Conservation (phyloP, 345 rosid species). For the Aquilaria sinensis region DNA sequence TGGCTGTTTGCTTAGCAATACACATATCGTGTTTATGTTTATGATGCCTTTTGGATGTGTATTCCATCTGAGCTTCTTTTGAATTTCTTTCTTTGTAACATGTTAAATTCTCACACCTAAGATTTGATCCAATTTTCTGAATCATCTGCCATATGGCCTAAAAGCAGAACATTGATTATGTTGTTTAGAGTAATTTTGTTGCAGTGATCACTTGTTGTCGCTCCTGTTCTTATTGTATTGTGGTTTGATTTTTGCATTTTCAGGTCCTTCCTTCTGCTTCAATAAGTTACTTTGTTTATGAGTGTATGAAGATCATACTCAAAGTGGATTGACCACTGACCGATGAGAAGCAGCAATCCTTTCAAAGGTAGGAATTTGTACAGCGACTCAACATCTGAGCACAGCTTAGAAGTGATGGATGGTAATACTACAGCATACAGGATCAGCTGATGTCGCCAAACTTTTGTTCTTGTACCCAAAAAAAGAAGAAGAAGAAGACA, state of each 20-base stretch:
- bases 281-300: constrained; percentile 75
- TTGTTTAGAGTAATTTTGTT: neutral
- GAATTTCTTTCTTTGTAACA: neutral
- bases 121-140: neutral
- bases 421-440: constrained; percentile 16
- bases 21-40: too few relatives aligned
- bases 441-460: constrained; percentile 10
- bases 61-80: neutral
- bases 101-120: neutral
- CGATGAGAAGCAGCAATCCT: constrained; percentile 5
- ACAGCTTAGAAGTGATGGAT: constrained; percentile 14
- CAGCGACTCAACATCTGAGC: constrained; percentile 17
- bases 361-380: constrained; percentile 16
- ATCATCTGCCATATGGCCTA: too few relatives aligned
- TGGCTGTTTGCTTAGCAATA: too few relatives aligned
- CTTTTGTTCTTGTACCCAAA: constrained; percentile 7
- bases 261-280: constrained; percentile 93
- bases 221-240: constrained; percentile 6
- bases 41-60: neutral
- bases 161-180: too few relatives aligned
- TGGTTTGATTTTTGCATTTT: constrained; percentile 13
- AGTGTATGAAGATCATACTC: constrained; percentile 80
- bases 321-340: constrained; percentile 48
- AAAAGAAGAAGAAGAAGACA: too few relatives aligned
- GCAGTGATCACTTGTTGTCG: too few relatives aligned